Evolutionary conservation across 1,139 yeast species (phyloP).

Genomic region (Pichia kudriavzevii): DNA sequence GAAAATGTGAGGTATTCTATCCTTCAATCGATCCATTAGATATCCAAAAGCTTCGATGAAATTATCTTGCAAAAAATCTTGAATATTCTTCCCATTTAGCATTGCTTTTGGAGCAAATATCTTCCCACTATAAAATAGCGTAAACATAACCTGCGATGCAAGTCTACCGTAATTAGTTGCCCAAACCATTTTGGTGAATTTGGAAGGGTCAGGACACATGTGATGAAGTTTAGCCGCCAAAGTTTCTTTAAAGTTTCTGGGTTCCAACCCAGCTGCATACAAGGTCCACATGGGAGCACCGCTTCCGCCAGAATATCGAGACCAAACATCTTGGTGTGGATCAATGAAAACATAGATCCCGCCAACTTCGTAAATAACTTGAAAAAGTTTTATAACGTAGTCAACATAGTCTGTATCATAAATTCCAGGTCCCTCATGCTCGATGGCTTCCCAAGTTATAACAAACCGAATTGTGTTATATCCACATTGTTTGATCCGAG

Average conservation of each 20-base stretch:
- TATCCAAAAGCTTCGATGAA: constrained; percentile 49
- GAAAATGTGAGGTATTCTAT: constrained; percentile 46
- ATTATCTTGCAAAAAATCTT: constrained; percentile 63
- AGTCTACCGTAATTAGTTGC: constrained; percentile 76
- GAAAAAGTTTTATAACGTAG: constrained; percentile 57
- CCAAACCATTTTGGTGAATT: constrained; percentile 86
- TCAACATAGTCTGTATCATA: constrained; percentile 75
- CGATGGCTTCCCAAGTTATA: constrained; percentile 89
- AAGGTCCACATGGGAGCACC: constrained; percentile 96
- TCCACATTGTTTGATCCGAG: constrained; percentile 71
- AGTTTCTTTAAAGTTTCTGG: constrained; percentile 54
- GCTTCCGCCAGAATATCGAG: constrained; percentile 83
- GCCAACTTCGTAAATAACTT: constrained; percentile 51
- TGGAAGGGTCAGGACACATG: constrained; percentile 35
- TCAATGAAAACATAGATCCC: constrained; percentile 80
- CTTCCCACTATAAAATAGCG: constrained; percentile 75
- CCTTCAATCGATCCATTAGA: constrained; percentile 45
- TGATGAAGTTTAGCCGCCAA: constrained; percentile 77
- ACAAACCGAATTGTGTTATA: constrained; percentile 71
- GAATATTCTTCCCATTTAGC: constrained; percentile 68
- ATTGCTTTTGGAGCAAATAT: constrained; percentile 63
- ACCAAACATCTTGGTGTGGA: constrained; percentile 95
- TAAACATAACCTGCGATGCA: constrained; percentile 77
- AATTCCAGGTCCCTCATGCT: constrained; percentile 78
- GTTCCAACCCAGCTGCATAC: constrained; percentile 90